Percentiles rank a stretch among this genome's conserved stretches.
phyloP scores from a whole-genome alignment of 495 filamentous ascomycete species.

The Podospora anserina region DNA sequence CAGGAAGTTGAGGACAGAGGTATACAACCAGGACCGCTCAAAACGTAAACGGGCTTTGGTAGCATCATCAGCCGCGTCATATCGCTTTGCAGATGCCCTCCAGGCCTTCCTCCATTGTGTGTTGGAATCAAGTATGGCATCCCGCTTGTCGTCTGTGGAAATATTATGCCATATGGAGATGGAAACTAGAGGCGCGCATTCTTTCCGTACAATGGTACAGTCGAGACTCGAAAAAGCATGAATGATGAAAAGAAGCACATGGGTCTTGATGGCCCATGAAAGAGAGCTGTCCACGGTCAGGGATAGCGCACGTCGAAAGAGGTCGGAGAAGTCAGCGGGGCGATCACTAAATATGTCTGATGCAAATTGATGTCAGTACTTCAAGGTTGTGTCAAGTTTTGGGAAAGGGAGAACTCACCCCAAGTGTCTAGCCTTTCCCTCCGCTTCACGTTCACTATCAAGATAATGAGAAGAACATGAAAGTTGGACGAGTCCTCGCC shows the following conservation, averaged over 20 bases:
- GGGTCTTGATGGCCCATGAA: slow-evolving; percentile 64
- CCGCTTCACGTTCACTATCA: slow-evolving; percentile 84
- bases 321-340: slow-evolving; percentile 76
- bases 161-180: slow-evolving; percentile 96
- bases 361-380: neutral
- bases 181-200: slow-evolving; percentile 91
- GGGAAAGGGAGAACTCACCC: slow-evolving; percentile 36
- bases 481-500: slow-evolving; percentile 84
- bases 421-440: slow-evolving; percentile 84
- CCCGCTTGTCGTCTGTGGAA: slow-evolving; percentile 63
- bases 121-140: slow-evolving; percentile 64
- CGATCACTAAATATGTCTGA: slow-evolving; percentile 67
- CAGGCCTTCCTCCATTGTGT: slow-evolving; percentile 79
- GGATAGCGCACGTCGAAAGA: slow-evolving; percentile 87
- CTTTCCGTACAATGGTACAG: slow-evolving; percentile 82
- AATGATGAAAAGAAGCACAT: slow-evolving; percentile 83
- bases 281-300: slow-evolving; percentile 82
- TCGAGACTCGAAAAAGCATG: slow-evolving; percentile 93
- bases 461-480: slow-evolving; percentile 78
- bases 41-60: slow-evolving; percentile 78
- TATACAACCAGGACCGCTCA: slow-evolving; percentile 91
- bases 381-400: neutral
- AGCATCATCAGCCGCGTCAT: slow-evolving; percentile 78
- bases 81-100: slow-evolving; percentile 82
- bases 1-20: slow-evolving; percentile 79